Conservation (phyloP, 1,284 basidiomycete species). For the Cryptococcus sp. region DNA sequence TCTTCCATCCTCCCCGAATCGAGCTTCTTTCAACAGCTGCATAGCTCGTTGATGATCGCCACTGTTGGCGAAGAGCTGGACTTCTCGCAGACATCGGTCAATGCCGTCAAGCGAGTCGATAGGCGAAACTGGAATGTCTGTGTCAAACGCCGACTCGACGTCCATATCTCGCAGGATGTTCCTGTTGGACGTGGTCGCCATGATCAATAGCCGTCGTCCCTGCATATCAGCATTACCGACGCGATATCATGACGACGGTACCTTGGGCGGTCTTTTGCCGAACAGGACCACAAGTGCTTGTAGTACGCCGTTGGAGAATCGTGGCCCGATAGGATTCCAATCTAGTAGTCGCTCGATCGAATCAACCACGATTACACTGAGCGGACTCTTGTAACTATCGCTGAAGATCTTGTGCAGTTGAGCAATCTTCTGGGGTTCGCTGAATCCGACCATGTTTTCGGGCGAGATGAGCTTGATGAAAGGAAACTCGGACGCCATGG, state of each 20-base stretch:
- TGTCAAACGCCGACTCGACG: slow-evolving; percentile 79
- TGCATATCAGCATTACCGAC: slow-evolving; percentile 30
- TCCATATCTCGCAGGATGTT: slow-evolving; percentile 87
- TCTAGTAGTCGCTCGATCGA: slow-evolving; percentile 85
- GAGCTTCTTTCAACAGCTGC: slow-evolving; percentile 66
- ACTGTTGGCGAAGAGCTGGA: slow-evolving; percentile 65
- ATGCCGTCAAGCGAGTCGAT: slow-evolving; percentile 68
- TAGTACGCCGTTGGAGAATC: slow-evolving; percentile 91
- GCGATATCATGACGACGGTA: slow-evolving; percentile 44
- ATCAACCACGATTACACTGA: slow-evolving; percentile 96
- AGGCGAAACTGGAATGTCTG: slow-evolving; percentile 79
- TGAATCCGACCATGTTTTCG: slow-evolving; percentile 94
- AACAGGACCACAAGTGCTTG: slow-evolving; percentile 89
- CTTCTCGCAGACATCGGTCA: slow-evolving; percentile 74
- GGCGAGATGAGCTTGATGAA: slow-evolving; percentile 98
- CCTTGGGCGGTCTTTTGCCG: slow-evolving; percentile 86
- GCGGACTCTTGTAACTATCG: slow-evolving; percentile 95
- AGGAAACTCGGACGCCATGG: slow-evolving; percentile 85
- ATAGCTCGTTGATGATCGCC: slow-evolving; percentile 61
- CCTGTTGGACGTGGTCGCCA: slow-evolving; percentile 87
- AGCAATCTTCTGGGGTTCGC: slow-evolving; percentile 83
- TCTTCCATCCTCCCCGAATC: slow-evolving; percentile 58
- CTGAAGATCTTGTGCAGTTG: slow-evolving; percentile 90
- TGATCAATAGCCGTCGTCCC: slow-evolving; percentile 84
- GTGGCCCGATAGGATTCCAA: slow-evolving; percentile 95